phyloP scores from a whole-genome alignment of 169 alveolate species.

The Eimeria necatrix region DNA sequence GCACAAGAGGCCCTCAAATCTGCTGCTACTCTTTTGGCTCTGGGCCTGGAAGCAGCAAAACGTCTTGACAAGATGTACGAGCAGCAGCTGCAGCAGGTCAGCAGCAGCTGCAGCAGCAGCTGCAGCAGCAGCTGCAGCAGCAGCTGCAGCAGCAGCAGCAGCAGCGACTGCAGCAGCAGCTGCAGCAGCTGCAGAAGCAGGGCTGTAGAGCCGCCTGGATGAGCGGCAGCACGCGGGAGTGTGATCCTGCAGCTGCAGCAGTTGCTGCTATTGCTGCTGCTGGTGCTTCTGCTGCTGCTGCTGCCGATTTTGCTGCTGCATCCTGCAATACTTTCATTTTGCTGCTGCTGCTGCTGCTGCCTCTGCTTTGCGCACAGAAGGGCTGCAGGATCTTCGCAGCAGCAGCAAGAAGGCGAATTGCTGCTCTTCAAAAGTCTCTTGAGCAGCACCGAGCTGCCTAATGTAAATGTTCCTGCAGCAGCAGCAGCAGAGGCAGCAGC shows the following conservation, averaged over 20 bases:
- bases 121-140: background rate
- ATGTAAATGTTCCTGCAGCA: background rate
- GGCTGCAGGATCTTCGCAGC: background rate
- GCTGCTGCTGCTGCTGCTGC: background rate
- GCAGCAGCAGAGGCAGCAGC: too few relatives aligned
- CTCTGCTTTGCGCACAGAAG: background rate
- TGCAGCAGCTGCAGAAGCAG: too few relatives aligned
- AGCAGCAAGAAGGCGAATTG: conserved; percentile 17
- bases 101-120: conserved; percentile 12
- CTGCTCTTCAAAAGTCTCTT: background rate
- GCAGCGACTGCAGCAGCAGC: background rate
- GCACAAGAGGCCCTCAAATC: background rate
- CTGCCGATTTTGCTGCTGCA: too few relatives aligned
- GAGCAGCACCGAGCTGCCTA: background rate
- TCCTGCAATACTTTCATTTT: too few relatives aligned
- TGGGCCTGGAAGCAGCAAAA: background rate
- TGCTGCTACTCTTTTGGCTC: background rate
- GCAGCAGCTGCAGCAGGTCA: background rate
- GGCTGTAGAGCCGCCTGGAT: too few relatives aligned
- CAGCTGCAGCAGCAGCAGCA: background rate
- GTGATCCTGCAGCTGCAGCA: too few relatives aligned
- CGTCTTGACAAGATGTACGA: background rate
- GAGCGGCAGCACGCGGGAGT: too few relatives aligned
- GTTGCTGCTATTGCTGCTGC: too few relatives aligned
- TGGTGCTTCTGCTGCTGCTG: too few relatives aligned